Evolutionary conservation across 2,329 filamentous ascomycete species (phyloP).

Genomic region (Xylariomycetidae sp.): DNA sequence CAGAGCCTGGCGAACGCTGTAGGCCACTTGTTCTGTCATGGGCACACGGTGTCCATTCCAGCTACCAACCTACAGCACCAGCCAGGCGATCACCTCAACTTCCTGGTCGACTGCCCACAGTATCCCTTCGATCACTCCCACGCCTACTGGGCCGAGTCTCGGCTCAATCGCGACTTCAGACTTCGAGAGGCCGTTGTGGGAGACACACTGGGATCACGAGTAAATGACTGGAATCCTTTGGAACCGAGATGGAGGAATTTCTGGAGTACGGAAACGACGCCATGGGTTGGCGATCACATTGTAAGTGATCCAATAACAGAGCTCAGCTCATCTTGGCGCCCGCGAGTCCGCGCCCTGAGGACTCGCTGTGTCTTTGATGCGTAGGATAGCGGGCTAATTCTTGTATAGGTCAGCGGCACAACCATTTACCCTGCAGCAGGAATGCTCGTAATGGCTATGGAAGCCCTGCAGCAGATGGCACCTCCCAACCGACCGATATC

Average conservation of each 20-base stretch:
- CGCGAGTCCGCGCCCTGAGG: background rate
- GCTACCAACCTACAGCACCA: constrained; percentile 15
- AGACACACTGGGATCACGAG: constrained; percentile 23
- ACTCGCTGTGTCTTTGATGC: background rate
- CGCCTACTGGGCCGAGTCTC: constrained; percentile 33
- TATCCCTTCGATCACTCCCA: constrained; percentile 36
- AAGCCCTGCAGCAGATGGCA: constrained; percentile 27
- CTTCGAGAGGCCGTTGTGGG: constrained; percentile 21
- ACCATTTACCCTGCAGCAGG: constrained; percentile 32
- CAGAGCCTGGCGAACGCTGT: constrained; percentile 17
- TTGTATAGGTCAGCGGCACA: constrained; percentile 17
- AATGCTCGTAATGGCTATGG: constrained; percentile 32
- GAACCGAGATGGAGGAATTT: constrained; percentile 38
- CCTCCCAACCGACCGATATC: constrained; percentile 10
- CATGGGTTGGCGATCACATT: constrained; percentile 42
- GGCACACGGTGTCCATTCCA: constrained; percentile 16
- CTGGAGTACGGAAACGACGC: constrained; percentile 31
- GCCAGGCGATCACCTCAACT: constrained; percentile 2
- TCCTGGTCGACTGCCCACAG: constrained; percentile 30
- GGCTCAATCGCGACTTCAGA: constrained; percentile 25
- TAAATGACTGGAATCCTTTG: constrained; percentile 21
- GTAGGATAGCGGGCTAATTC: background rate
- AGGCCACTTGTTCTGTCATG: constrained; percentile 20
- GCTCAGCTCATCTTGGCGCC: no score
- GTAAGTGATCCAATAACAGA: no score